Percentiles rank a stretch among this genome's conserved stretches.
Conservation (phyloP, 805 yeast genomes). For the Spathaspora gorwiae region DNA sequence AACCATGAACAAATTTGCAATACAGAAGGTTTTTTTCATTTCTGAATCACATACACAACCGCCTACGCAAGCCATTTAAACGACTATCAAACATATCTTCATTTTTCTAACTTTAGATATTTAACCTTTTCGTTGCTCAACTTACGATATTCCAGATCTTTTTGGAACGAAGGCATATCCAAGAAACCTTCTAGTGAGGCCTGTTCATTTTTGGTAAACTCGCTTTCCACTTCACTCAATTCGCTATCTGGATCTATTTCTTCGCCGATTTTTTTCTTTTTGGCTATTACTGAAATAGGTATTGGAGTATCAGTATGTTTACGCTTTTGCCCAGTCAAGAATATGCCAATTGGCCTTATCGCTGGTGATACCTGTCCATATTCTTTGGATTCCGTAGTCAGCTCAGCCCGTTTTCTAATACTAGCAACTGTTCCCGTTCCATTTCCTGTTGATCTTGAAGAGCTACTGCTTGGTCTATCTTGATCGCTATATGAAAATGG, state of each 20-base stretch:
- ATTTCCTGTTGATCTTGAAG: not conserved
- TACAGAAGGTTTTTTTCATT: too few relatives aligned
- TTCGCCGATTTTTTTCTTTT: not conserved
- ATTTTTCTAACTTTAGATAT: conserved; percentile 1
- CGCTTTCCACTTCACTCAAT: conserved; percentile 19
- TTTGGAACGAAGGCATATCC: conserved; percentile 3
- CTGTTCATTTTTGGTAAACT: conserved; percentile 8
- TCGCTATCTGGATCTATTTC: conserved; percentile 16
- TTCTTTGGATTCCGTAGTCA: not conserved
- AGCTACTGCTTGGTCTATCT: not conserved
- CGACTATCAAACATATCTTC: not conserved
- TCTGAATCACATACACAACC: too few relatives aligned
- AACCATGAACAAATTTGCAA: too few relatives aligned
- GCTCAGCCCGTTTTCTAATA: not conserved
- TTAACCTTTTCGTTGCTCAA: conserved; percentile 1
- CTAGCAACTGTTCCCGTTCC: conserved; percentile 1
- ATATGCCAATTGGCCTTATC: not conserved
- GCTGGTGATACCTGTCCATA: not conserved
- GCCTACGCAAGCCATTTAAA: too few relatives aligned
- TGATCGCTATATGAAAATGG: not conserved
- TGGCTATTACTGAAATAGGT: not conserved
- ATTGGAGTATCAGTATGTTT: not conserved
- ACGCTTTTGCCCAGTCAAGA: not conserved
- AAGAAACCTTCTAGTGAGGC: conserved; percentile 8
- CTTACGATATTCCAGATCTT: conserved; percentile 4